Base-by-base conservation (phyloP, 768 basidiomycete species). In the Tylopilus vinaceipallidus region DNA sequence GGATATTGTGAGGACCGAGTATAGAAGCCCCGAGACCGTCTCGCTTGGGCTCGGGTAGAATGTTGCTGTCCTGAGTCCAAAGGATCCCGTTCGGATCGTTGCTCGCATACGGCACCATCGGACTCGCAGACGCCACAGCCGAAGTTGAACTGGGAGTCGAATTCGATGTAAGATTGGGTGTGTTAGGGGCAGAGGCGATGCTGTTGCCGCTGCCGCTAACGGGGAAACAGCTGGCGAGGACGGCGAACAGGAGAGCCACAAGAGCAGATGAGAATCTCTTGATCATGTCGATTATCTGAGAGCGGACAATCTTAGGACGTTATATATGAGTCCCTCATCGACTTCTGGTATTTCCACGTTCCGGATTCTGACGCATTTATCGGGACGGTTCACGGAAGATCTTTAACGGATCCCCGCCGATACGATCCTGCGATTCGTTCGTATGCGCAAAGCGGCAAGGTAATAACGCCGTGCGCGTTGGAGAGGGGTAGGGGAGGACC, bases 1-100 rank as follows among this genome's bases (percentile, higher is more conserved):
- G 74, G 4, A 75, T 36, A 56, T 86, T 82, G 26, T 81, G 72
- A 1, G 81, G 82, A 2, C 81, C 82, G 6, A 85, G 57, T 45
- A 84, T 69, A 9, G 58, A 50, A 1, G 72, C 73, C 3, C 81
- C 81, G 3, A 76, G 65, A 0, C 57, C 26, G 16, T 70, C 74
- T 29, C 80, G 75, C 29, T 73, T 63, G 6, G 78, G 72, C 52
- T 75, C 53, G 1, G 74, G 73, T 9, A 50, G 26, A 26, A 52
- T 61, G n/a, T 63, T 29, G 23, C 45, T 45, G 8, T 42, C 52
- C 23, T 44, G 32, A 66, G 48, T 53, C 79, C 78, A 61, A n/a
- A 77, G 59, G 3, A 68, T 63, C 23, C 41, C 49, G 58, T 81
- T 81, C 8, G 76, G 74, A 47, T 77, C 64, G 14, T 69, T 62